Base-by-base conservation (phyloP, 2,329 filamentous ascomycete species). In the Cyphellophora attinorum region DNA sequence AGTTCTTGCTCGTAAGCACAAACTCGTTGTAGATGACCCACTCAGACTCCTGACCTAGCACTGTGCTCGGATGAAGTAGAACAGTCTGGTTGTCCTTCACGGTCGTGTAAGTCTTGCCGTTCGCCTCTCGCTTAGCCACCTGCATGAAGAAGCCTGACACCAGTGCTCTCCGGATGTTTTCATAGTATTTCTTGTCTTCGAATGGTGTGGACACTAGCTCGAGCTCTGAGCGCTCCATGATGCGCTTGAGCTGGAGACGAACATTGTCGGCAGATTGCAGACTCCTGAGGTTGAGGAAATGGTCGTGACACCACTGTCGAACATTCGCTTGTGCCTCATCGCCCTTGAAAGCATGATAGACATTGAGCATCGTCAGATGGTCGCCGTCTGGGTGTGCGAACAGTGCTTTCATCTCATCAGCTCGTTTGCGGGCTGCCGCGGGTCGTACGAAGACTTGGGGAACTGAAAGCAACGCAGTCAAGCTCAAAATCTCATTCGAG, bases 11-110 rank as follows among this genome's bases (percentile, higher is more conserved):
- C 1, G 91, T 98, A 37, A 98, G 74, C 10, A 98, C 91, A 54
- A 96, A 98, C 56, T 98, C 93, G 52, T 96, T 94, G 64, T 98
- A 98, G 16, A 98, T 67, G 16, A 98, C 85, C 91, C 91, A 98
- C 48, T 98, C 91, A 48, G 80, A 85, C 39, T 95, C 88, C 39
- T 85, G 79, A 33, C 78, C 75, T 14, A 98, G 70, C 19, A 94
- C 88, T 1, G 88, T 95, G 46, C 84, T 91, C 2, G 91, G 91
- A 62, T 98, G 91, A 40, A 98, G 72, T 50, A 95, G 70, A 29
- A 98, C 91, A 30, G 76, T 81, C 63, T 96, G 89, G 52, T 95
- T 83, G 55, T 98, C 93, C 67, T 96, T 98, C 57, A 98, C 81
- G 2, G 91, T 98, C 44, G 80, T 78, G 64, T 98, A 98, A 27